Base-by-base conservation (phyloP, 768 basidiomycete species). In the Suillus cothurnatus region DNA sequence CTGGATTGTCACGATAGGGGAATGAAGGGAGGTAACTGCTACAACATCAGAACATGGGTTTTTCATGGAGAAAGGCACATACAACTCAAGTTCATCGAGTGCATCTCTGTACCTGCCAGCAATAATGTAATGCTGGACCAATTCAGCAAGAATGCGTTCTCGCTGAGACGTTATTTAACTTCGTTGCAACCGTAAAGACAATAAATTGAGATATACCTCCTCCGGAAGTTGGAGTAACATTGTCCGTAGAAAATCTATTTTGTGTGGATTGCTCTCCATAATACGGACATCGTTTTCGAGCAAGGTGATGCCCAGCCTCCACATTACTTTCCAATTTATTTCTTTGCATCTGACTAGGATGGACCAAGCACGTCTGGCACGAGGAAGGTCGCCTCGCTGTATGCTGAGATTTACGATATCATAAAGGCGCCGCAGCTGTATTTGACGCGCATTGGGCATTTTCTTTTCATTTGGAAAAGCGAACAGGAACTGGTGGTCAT, bases 21-120 rank as follows among this genome's bases (percentile, higher is more conserved):
- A 92, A 90, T 3, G 93, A 91, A 1, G 94, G 92, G 6, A 97
- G 83, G 74, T 93, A 96, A 31, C 94, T 94, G 67, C 50, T 32
- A 45, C 41, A 9, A 62, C 55, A 55, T 59, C 28, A 67, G n/a
- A 67, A 55, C 53, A 23, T 47, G 5, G 26, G 15, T 26, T 26
- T 47, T 52, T 55, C 59, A 55, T 64, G 61, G 47, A 56, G 65
- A n/a, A 57, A 62, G 58, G 52, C 21, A 76, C 86, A 68, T 77
- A 95, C 93, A 95, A 82, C 72, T 95, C 93, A 15, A 97, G 79
- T 73, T 97, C 93, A 66, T 94, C 91, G 62, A 95, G 78, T 1
- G 95, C 95, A 61, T 89, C 86, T 63, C 82, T 81, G 70, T 91
- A 81, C 71, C 82, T 82, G 6, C 80, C 83, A 23, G 81, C 74